Percentiles rank a stretch among this genome's conserved stretches.
Evolutionary conservation across 2,329 filamentous ascomycete species (phyloP).

Genomic region (Ophiostoma australiae): DNA sequence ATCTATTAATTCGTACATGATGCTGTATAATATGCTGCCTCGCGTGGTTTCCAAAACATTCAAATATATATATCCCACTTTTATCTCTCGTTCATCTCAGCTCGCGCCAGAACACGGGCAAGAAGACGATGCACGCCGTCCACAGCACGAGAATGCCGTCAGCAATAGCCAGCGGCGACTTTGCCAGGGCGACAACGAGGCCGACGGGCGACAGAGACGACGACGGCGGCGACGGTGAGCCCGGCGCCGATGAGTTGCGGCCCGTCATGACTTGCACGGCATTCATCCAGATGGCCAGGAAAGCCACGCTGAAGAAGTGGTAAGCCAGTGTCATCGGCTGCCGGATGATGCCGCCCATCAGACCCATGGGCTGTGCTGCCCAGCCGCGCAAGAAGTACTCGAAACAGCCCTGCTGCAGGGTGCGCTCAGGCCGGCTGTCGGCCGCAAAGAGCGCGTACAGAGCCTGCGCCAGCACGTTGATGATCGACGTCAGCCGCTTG

Average conservation of each 20-base stretch:
- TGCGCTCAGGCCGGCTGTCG: conserved; percentile 67
- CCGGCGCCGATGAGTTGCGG: conserved; percentile 18
- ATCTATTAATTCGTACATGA: conserved; percentile 8
- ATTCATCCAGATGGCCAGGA: conserved; percentile 72
- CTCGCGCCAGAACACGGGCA: conserved; percentile 64
- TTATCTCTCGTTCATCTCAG: conserved; percentile 18
- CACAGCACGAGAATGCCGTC: conserved; percentile 67
- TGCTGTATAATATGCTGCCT: background rate
- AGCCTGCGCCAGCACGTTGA: conserved; percentile 96
- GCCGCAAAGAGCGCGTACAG: conserved; percentile 90
- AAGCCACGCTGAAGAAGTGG: conserved; percentile 92
- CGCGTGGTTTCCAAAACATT: background rate
- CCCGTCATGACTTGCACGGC: conserved; percentile 38
- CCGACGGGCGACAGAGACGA: conserved; percentile 31
- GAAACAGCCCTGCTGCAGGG: conserved; percentile 87
- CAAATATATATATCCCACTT: background rate
- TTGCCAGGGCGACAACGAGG: conserved; percentile 62
- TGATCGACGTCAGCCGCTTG: conserved; percentile 76
- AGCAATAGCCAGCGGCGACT: conserved; percentile 60
- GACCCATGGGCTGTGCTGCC: conserved; percentile 71
- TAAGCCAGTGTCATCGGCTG: conserved; percentile 73
- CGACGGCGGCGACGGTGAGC: too few species aligned
- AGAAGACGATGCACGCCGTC: conserved; percentile 75
- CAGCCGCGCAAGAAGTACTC: conserved; percentile 76
- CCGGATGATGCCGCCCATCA: conserved; percentile 76